Evolutionary conservation across 768 basidiomycete genomes (phyloP), one percentile per base, ranked within the genome.

Genomic region (Boletus sp.): DNA sequence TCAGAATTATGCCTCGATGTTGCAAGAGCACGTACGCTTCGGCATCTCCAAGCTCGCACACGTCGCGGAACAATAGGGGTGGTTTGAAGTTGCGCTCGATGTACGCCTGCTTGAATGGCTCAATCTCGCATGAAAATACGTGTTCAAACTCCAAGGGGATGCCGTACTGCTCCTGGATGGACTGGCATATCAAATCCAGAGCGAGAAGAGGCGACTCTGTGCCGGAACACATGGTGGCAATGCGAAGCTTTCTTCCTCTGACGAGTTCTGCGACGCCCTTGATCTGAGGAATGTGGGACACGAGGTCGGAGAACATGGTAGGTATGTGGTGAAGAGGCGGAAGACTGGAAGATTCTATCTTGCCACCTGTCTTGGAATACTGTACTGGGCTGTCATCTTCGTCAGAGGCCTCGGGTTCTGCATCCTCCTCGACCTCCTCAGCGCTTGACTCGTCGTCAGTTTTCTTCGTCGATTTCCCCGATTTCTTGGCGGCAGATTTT

Each of bases 181-280:
- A 83, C 56, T 87, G 83, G 55, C 86, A 86, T 45, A 97, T 92
- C 58, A 95, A 75, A 32, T 90, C 87, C 46, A 98, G 78, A 14
- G 95, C 95, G 36, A 97, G 85, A 24, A 98, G 81, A 50, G 95
- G 95, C 2, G 92, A 93, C 68, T 98, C 95, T 7, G 95, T 98
- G 28, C 95, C 95, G 41, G 94, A 96, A 73, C 90, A 97, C 95
- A 98, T 98, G 11, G 95, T 98, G 5, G 94, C 95, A 57, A 98
- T 84, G 71, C 94, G 89, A 70, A 98, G 77, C 65, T 90, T 93
- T 56, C 94, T 83, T 2, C 94, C 93, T 56, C 80, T 72, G 47
- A 92, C 74, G 45, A 78, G 86, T 62, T 86, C 78, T 17, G 82
- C 86, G 41, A 92, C 84, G 2, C 76, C 75, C 65, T 84, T 82